Evolutionary conservation across 1,284 basidiomycete species (phyloP), one percentile per base, ranked within the genome.

Genomic region (Vanrija humicola): DNA sequence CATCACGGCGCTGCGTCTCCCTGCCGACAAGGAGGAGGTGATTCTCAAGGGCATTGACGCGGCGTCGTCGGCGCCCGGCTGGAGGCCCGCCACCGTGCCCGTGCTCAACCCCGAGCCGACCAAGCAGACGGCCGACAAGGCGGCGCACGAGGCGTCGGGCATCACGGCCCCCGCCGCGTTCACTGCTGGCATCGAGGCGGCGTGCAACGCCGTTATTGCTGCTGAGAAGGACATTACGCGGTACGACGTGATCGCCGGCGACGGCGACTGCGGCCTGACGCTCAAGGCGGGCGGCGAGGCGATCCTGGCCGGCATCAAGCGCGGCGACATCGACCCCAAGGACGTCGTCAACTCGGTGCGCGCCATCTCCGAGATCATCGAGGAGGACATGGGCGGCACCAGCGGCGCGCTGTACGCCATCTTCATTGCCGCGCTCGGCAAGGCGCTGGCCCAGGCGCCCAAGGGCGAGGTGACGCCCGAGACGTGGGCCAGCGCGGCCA

Each of bases 391-490:
- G 92, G 93, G 90, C 29, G 93, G 93, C 18, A 96, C 92, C 6
- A 89, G 86, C 58, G 93, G 92, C 6, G 93, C 91, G 1, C 77
- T 96, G 26, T 96, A 94, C 73, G 90, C 90, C 9, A 95, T 95
- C 62, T 93, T 95, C 48, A 89, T 90, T 1, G 87, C 90, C 71
- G 86, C 85, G 10, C 78, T 95, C 26, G 82, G 83, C 46, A 67
- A 76, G 18, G 73, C 65, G 12, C 52, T 77, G 19, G 64, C 76
- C 3, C 14, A 34, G 61, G 74, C 48, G 10, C 52, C 58, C 1
- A 49, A 55, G 28, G 56, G 55, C 3, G 55, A 72, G 15, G 73
- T 78, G 42, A 83, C 83, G 0, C 69, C 79, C 0, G 77, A 81
- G 28, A 76, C 83, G 3, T 95, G 90, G 90, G 77, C 81, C 19